These are phyloP conservation scores for Pleurotus eryngii DNA, from an alignment of 768 basidiomycete genomes.

Conservation along the genomic window DNA sequence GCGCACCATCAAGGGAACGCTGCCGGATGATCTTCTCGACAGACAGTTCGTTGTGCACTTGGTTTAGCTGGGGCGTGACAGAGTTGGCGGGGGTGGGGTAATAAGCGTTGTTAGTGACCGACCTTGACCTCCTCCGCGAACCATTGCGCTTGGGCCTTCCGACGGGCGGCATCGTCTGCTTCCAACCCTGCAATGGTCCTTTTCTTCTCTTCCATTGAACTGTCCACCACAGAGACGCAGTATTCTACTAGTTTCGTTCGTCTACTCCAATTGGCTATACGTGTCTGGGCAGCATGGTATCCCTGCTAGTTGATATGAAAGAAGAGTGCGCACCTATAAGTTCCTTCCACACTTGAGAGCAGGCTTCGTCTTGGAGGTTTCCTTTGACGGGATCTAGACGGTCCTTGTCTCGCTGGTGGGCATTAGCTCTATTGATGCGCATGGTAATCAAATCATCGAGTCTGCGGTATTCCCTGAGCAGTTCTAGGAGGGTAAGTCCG, in stretches of 20 bases:
- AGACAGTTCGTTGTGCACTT: constrained; percentile 70
- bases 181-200: constrained; percentile 37
- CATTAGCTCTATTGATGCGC: constrained; percentile 77
- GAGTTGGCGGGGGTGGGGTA: too few species aligned
- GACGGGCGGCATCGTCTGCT: constrained; percentile 30
- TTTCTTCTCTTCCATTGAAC: constrained; percentile 55
- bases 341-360: constrained; percentile 74
- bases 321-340: constrained; percentile 57
- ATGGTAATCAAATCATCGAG: constrained; percentile 79
- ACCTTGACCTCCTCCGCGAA: constrained; percentile 76
- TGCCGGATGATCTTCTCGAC: constrained; percentile 71
- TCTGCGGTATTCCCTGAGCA: constrained; percentile 77
- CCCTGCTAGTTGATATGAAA: constrained; percentile 15
- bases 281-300: constrained; percentile 12
- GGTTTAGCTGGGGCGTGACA: constrained; percentile 48
- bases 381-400: constrained; percentile 42
- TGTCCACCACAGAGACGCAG: constrained; percentile 69
- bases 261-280: constrained; percentile 64
- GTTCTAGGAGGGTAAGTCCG: constrained; percentile 41
- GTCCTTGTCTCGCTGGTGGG: constrained; percentile 71
- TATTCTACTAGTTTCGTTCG: constrained; percentile 73
- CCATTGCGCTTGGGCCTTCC: constrained; percentile 51
- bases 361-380: constrained; percentile 70
- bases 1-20: constrained; percentile 68
- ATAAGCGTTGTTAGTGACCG: constrained; percentile 12